phyloP scores from a whole-genome alignment of 805 yeast genomes.

The Barnettozyma wickerhamii region DNA sequence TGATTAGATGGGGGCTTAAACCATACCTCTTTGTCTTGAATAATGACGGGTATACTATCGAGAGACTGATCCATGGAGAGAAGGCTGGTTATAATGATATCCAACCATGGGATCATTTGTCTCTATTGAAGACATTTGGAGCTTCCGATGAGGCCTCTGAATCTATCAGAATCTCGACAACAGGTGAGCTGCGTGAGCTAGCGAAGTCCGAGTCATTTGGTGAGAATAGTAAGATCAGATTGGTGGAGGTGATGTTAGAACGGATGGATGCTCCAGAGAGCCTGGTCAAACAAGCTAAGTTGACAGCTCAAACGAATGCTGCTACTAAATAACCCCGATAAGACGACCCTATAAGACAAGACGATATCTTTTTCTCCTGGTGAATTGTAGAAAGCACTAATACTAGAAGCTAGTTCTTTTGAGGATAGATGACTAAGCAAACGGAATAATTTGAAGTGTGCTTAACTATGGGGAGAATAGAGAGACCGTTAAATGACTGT shows the following conservation, averaged over 20 bases:
- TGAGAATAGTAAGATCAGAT: conserved; percentile 53
- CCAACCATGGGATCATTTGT: conserved; percentile 65
- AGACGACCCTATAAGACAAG: too few relatives aligned
- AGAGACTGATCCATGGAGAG: conserved; percentile 68
- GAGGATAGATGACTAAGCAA: too few relatives aligned
- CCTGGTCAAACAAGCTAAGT: conserved; percentile 63
- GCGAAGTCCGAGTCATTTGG: conserved; percentile 45
- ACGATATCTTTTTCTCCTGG: too few relatives aligned
- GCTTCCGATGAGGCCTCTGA: conserved; percentile 44
- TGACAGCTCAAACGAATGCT: conserved; percentile 46
- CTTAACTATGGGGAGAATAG: too few relatives aligned
- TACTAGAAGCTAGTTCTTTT: too few relatives aligned
- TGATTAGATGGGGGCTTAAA: conserved; percentile 60
- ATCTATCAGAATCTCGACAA: conserved; percentile 46
- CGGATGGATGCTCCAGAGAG: conserved; percentile 66
- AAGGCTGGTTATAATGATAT: conserved; percentile 61
- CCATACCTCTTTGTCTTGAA: conserved; percentile 68
- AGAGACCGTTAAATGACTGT: too few relatives aligned
- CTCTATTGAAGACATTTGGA: conserved; percentile 46
- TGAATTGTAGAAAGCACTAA: too few relatives aligned
- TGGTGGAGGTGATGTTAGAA: conserved; percentile 65
- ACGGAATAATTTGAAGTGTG: too few relatives aligned
- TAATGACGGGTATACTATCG: conserved; percentile 74
- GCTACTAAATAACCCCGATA: neutral
- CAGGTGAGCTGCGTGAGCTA: conserved; percentile 54